Base-by-base conservation (phyloP, 2,329 filamentous ascomycete species). In the Diaporthe eres region DNA sequence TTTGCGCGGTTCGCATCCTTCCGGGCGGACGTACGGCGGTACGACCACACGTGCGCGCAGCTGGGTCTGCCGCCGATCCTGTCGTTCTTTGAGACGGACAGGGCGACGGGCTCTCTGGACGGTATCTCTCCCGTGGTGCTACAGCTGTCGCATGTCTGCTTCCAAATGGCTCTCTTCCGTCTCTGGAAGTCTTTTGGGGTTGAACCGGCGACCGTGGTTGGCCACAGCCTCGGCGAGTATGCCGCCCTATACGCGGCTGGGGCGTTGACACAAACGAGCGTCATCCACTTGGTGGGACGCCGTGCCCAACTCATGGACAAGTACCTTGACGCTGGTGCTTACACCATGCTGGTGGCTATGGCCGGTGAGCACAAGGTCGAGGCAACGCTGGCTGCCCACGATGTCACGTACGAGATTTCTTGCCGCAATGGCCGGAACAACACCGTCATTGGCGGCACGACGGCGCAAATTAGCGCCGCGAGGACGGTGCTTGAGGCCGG, bases 361-460 rank as follows among this genome's bases (percentile, higher is more conserved):
- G 87, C 84, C 1, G 10, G 37, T 4, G 44, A 17, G 37, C 31
- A 15, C 5, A 42, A 25, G 10, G 37, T 73, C 22, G 13, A 84
- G 87, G 9, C 87, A 90, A 44, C 85, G 87, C 8, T 89, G 84
- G 55, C 10, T 61, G 37, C 13, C 22, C 34, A 86, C 89, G 28
- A 77, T 79, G 85, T 61, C 15, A 37, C 7, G 8, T 81, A 88
- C 72, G 88, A 89, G 65, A 79, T 90, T 44, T 92, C 94, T 19
- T 97, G 95, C 85, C 89, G 95, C 81, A 97, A 97, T 79, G 91
- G 92, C 0, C 91, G 92, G 0, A 87, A 90, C 71, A 93, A 95
- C 81, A 95, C 92, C 10, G 94, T 97, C 1, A 86, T 97, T 22
- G 86, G 85, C 39, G 89, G 88, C 9, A 79, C 81, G 7, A 83